These are phyloP conservation scores for Alternaria tenuissima DNA, from an alignment of 2,329 filamentous ascomycete genomes.

Conservation along the genomic window DNA sequence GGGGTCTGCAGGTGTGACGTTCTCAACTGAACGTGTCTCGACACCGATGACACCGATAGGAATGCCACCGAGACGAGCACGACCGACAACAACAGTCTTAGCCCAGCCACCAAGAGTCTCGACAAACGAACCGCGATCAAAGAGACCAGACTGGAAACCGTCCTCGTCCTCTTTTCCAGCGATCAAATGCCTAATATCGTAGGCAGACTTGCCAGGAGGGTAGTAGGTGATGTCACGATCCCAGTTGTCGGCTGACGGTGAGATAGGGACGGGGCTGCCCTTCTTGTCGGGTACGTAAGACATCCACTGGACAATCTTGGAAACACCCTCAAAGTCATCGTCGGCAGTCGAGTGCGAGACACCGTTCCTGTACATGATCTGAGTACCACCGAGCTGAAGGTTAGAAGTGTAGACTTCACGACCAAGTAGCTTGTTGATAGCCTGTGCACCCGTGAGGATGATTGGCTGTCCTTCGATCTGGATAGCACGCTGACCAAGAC, in stretches of 20 bases:
- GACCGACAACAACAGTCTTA: slow-evolving; percentile 93
- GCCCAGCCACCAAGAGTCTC: slow-evolving; percentile 98
- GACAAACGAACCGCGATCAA: slow-evolving; percentile 96
- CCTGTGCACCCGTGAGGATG: slow-evolving; percentile 95
- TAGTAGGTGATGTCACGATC: slow-evolving; percentile 88
- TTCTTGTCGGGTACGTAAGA: slow-evolving; percentile 97
- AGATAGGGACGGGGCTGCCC: slow-evolving; percentile 90
- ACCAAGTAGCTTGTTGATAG: slow-evolving; percentile 97
- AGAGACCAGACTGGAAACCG: slow-evolving; percentile 88
- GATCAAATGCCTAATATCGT: slow-evolving; percentile 95
- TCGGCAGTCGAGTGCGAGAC: slow-evolving; percentile 98
- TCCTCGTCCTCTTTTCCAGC: slow-evolving; percentile 84
- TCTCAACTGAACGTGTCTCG: slow-evolving; percentile 95
- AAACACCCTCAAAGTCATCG: slow-evolving; percentile 97
- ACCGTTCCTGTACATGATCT: slow-evolving; percentile 99
- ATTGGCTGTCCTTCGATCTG: slow-evolving; percentile 99
- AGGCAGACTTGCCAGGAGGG: slow-evolving; percentile 82
- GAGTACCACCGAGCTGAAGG: slow-evolving; percentile 98
- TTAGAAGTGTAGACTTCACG: slow-evolving; percentile 99
- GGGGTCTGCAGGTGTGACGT: slow-evolving; percentile 93
- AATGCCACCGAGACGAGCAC: slow-evolving; percentile 94
- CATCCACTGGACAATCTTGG: slow-evolving; percentile 98
- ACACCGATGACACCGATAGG: slow-evolving; percentile 98
- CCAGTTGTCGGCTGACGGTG: slow-evolving; percentile 84
- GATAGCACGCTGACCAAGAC: slow-evolving; percentile 96